A percentile compares a stretch with the other conserved stretches of the same genome.
These are phyloP conservation scores for Sistotremastrum suecicum DNA, from an alignment of 768 basidiomycete genomes.

Conservation along the genomic window DNA sequence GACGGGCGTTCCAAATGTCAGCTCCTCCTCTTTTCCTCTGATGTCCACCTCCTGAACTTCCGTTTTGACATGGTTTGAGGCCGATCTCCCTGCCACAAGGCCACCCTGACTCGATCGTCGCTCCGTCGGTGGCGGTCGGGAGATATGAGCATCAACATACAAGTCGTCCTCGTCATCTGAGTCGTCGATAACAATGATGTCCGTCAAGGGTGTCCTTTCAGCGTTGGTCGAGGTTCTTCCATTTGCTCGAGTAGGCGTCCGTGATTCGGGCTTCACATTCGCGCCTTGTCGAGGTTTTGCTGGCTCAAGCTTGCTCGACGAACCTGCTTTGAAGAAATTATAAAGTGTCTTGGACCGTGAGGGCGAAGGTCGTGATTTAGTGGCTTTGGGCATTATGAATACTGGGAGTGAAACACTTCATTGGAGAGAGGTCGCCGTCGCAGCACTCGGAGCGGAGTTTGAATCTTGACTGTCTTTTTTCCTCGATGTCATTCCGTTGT, in stretches of 20 bases:
- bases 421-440: too few species aligned
- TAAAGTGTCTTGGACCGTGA: conserved; percentile 26
- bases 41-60: background rate
- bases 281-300: background rate
- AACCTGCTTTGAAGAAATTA: conserved; percentile 27
- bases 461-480: too few species aligned
- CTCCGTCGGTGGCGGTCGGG: conserved; percentile 3
- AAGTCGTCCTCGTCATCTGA: conserved; percentile 37
- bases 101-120: conserved; percentile 1
- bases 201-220: conserved; percentile 9
- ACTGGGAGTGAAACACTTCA: too few species aligned
- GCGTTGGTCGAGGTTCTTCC: background rate
- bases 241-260: conserved; percentile 2
- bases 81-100: too few species aligned
- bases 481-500: too few species aligned
- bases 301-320: conserved; percentile 12
- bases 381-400: too few species aligned
- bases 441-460: too few species aligned
- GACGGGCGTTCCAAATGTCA: background rate
- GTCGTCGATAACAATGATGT: conserved; percentile 44
- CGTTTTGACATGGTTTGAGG: background rate
- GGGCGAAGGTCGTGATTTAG: conserved; percentile 4
- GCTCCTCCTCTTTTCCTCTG: background rate
- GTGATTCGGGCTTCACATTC: conserved; percentile 4
- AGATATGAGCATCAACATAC: conserved; percentile 15